Conservation (phyloP, 768 basidiomycete species). For the Rhodotorula babjevae region DNA sequence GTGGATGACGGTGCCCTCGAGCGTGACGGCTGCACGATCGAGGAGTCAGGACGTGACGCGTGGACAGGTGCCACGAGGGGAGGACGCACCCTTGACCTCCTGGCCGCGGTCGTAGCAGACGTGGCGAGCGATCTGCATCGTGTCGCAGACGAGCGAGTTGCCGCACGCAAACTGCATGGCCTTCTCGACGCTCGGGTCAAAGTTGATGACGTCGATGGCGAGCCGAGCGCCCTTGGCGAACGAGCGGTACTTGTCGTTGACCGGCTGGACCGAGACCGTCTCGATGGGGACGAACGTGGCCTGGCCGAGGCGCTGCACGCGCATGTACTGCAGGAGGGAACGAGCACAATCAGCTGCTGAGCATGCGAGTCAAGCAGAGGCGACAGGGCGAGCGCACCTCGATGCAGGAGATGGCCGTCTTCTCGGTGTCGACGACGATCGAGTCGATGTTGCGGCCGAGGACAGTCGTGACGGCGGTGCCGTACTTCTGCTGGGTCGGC, state of each 20-base stretch:
- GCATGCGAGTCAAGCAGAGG: too few species aligned
- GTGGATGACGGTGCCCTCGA: constrained; percentile 95
- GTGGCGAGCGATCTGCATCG: constrained; percentile 83
- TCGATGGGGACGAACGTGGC: constrained; percentile 99
- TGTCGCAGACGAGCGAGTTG: constrained; percentile 89
- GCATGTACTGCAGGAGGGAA: constrained; percentile 65
- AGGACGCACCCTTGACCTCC: constrained; percentile 80
- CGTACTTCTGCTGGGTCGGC: constrained; percentile 85
- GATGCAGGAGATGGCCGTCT: constrained; percentile 94
- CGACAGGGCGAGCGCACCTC: constrained; percentile 62
- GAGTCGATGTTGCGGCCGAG: constrained; percentile 92
- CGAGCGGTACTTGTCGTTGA: constrained; percentile 89
- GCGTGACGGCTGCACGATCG: constrained; percentile 64
- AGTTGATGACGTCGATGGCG: constrained; percentile 78
- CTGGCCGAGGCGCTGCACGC: constrained; percentile 87
- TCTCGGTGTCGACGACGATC: constrained; percentile 92
- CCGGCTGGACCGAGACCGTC: constrained; percentile 86
- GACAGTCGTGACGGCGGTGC: constrained; percentile 82
- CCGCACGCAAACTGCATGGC: constrained; percentile 97
- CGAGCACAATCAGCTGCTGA: too few species aligned
- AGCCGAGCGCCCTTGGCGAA: constrained; percentile 81
- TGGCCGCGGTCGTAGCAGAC: constrained; percentile 91
- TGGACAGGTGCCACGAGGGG: too few species aligned
- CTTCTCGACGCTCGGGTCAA: constrained; percentile 76
- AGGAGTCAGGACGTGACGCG: neutral